phyloP scores from a whole-genome alignment of 2,329 filamentous ascomycete species.

The Penicillium sp. region DNA sequence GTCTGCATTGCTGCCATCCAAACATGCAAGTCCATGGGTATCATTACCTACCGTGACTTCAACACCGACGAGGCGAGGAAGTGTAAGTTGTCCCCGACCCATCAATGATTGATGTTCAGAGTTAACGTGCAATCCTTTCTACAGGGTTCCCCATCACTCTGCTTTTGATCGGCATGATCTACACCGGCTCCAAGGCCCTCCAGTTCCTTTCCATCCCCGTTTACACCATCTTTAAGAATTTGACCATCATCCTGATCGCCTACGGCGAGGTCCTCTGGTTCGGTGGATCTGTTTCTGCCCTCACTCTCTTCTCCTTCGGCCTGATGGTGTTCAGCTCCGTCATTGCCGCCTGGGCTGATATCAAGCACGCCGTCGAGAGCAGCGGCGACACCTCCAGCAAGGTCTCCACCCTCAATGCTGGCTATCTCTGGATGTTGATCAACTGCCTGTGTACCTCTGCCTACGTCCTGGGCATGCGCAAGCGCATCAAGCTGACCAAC shows the following conservation, averaged over 20 bases:
- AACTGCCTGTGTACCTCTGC: slow-evolving; percentile 94
- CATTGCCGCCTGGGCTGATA: slow-evolving; percentile 96
- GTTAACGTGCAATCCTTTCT: not conserved
- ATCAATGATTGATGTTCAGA: not conserved
- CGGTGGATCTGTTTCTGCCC: slow-evolving; percentile 83
- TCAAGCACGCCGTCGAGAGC: slow-evolving; percentile 77
- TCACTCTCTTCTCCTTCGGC: slow-evolving; percentile 90
- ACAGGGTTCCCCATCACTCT: slow-evolving; percentile 94
- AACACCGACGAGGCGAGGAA: slow-evolving; percentile 87
- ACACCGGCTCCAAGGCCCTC: slow-evolving; percentile 92
- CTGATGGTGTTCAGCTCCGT: slow-evolving; percentile 95
- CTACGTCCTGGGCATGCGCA: slow-evolving; percentile 91
- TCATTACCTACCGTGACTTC: slow-evolving; percentile 85
- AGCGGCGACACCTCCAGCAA: slow-evolving; percentile 70
- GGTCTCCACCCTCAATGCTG: slow-evolving; percentile 87
- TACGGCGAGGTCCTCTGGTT: slow-evolving; percentile 99
- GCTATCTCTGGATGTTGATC: slow-evolving; percentile 96
- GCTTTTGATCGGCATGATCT: slow-evolving; percentile 98
- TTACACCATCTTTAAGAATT: slow-evolving; percentile 99
- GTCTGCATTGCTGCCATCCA: slow-evolving; percentile 88
- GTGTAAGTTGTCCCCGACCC: slow-evolving; percentile 66
- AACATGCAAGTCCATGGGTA: slow-evolving; percentile 74
- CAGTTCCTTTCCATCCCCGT: slow-evolving; percentile 97
- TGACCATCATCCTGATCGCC: slow-evolving; percentile 98
- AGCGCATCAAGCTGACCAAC: slow-evolving; percentile 99